Percentiles rank a stretch among this genome's conserved stretches.
Conservation (phyloP, 2,329 filamentous ascomycete species). For the Botrytis medusae region DNA sequence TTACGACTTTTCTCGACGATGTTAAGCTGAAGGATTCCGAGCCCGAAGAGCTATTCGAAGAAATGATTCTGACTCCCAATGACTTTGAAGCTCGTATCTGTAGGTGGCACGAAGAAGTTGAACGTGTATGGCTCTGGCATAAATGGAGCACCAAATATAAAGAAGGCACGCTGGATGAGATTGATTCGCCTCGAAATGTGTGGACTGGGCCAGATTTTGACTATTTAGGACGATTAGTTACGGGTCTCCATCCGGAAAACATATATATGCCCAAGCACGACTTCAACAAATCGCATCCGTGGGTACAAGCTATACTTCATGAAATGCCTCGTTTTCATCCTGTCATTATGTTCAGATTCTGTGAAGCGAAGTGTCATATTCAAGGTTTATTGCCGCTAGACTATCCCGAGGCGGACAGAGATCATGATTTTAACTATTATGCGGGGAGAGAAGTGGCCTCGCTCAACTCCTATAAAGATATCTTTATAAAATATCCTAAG, state of each 20-base stretch:
- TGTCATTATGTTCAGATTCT: not conserved
- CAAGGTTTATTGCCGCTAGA: not conserved
- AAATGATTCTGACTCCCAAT: not conserved
- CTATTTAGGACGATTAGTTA: too few relatives aligned
- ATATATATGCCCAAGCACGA: not conserved
- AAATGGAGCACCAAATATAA: not conserved
- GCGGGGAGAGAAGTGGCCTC: too few relatives aligned
- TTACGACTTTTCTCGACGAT: not conserved
- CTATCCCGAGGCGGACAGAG: too few relatives aligned
- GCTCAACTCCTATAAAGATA: too few relatives aligned
- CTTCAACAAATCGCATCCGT: not conserved
- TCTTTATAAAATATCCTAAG: too few relatives aligned
- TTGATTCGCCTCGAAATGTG: not conserved
- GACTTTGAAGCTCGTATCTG: not conserved
- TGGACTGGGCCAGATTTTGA: not conserved
- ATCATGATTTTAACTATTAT: too few relatives aligned
- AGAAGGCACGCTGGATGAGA: not conserved
- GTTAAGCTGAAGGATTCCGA: not conserved
- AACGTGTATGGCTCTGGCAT: not conserved
- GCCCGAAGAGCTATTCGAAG: not conserved
- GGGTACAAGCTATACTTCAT: not conserved
- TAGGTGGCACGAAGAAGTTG: not conserved
- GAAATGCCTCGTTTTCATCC: not conserved
- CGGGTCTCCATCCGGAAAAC: accelerated
- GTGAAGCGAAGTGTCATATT: not conserved